Percentiles rank a stretch among this genome's conserved stretches.
phyloP scores from a whole-genome alignment of 306 rosid species.

The Datisca glomerata region DNA sequence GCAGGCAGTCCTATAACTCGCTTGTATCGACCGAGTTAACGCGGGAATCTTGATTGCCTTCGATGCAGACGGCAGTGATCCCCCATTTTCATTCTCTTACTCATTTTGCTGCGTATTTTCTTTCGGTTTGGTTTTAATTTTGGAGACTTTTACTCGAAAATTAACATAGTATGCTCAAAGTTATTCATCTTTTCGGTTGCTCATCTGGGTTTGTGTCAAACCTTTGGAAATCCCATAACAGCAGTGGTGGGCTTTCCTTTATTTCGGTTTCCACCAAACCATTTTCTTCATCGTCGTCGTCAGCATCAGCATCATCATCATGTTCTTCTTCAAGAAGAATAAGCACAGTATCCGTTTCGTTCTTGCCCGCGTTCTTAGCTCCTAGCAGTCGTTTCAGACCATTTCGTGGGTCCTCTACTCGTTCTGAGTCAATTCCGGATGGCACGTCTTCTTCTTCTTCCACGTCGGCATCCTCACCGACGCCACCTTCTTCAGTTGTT shows the following conservation, averaged over 20 bases:
- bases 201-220: slow-evolving; percentile 38
- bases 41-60: too few relatives aligned
- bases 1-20: too few relatives aligned
- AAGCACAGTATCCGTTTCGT: not conserved
- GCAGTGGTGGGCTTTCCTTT: slow-evolving; percentile 19
- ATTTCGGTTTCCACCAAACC: slow-evolving; percentile 26
- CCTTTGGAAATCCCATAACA: slow-evolving; percentile 31
- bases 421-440: slow-evolving; percentile 27
- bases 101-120: too few relatives aligned
- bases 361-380: slow-evolving; percentile 11
- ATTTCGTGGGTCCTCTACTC: slow-evolving; percentile 28
- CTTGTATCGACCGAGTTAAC: too few relatives aligned
- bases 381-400: slow-evolving; percentile 22
- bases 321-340: slow-evolving; percentile 14
- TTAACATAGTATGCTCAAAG: slow-evolving; percentile 69
- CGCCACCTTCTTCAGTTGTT: slow-evolving; percentile 15
- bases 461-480: not conserved
- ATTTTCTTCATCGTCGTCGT: slow-evolving; percentile 7
- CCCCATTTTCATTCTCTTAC: too few relatives aligned
- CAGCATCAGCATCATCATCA: slow-evolving; percentile 13
- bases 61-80: too few relatives aligned
- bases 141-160: too few relatives aligned
- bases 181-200: slow-evolving; percentile 37
- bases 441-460: slow-evolving; percentile 26
- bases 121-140: too few relatives aligned